A percentile compares a stretch with the other conserved stretches of the same genome.
phyloP scores from a whole-genome alignment of 257 asterid genomes.

The Cinchona pubescens region DNA sequence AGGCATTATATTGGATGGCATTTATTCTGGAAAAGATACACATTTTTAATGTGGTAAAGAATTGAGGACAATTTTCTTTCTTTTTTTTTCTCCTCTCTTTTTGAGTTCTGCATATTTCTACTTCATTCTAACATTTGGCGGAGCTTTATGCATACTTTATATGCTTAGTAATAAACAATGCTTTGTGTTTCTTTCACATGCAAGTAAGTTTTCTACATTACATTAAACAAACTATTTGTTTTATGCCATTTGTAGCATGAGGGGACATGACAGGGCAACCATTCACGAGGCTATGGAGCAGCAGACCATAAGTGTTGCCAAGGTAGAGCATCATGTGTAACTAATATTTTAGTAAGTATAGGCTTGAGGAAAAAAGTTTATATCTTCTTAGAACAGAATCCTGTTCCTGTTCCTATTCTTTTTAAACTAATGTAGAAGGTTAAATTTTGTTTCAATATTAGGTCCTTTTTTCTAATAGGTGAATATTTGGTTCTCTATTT shows the following conservation, averaged over 20 bases:
- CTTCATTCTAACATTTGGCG: not conserved
- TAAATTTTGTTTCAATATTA: not conserved
- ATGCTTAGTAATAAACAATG: not conserved
- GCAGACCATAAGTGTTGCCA: conserved; percentile 98
- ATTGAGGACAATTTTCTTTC: not conserved
- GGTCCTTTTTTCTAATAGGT: too few species aligned
- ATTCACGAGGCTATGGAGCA: conserved; percentile 99
- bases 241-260: conserved; percentile 64
- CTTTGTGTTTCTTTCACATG: not conserved
- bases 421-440: not conserved
- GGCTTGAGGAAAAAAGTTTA: too few species aligned
- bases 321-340: conserved; percentile 46
- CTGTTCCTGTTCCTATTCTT: not conserved
- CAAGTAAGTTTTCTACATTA: not conserved
- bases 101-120: not conserved
- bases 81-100: not conserved
- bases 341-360: not conserved
- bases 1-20: not conserved
- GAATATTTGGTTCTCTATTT: too few species aligned
- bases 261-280: conserved; percentile 93
- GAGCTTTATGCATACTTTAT: not conserved
- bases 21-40: not conserved
- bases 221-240: not conserved
- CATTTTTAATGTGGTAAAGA: not conserved
- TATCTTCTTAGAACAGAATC: not conserved